Base-by-base conservation (phyloP, 257 asterid genomes). In the Gentiana macrophylla region DNA sequence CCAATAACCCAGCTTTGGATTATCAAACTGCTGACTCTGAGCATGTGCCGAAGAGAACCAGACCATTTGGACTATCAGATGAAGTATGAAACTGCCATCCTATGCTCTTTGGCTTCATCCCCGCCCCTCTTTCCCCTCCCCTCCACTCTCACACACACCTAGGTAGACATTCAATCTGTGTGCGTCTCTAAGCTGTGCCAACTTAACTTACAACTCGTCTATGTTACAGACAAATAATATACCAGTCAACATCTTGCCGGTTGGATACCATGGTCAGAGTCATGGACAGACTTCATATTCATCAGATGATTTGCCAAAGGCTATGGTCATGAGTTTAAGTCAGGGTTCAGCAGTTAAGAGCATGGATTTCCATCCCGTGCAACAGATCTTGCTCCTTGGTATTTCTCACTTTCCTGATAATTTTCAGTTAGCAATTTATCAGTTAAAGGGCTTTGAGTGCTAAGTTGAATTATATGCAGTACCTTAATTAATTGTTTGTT, bases 301-400 rank as follows among this genome's bases (percentile, higher is more conserved):
- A 24, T 66, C 67, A 3, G 83, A 75, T 62, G 89, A 81, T 68
- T 71, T 81, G 75, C 89, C 89, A 53, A 81, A 75, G 78, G 69
- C 70, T 49, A 72, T 74, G 41, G 58, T 69, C 53, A 68, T 81
- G 80, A 78, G 68, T 62, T 65, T 81, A 61, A 73, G 61, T 73
- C 84, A 63, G 73, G 84, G 84, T 8, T 75, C 89, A 48, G 58
- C 73, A 1, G 82, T 81, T 59, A 73, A 59, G 79, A 81, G 89
- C 70, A 75, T 81, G 80, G 89, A 81, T 70, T 81, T 81, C 57
- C 84, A 78, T 68, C 89, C 89, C 11, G 61, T 59, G 56, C 84
- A 81, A 49, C 89, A 73, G 64, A 71, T 65, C 63, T 57, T 78
- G 61, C 82, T 81, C 59, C 79, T 75, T 66, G 89, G 89, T 81